These are phyloP conservation scores for Citrullus mucosospermus DNA, from an alignment of 306 rosid species.

Conservation along the genomic window DNA sequence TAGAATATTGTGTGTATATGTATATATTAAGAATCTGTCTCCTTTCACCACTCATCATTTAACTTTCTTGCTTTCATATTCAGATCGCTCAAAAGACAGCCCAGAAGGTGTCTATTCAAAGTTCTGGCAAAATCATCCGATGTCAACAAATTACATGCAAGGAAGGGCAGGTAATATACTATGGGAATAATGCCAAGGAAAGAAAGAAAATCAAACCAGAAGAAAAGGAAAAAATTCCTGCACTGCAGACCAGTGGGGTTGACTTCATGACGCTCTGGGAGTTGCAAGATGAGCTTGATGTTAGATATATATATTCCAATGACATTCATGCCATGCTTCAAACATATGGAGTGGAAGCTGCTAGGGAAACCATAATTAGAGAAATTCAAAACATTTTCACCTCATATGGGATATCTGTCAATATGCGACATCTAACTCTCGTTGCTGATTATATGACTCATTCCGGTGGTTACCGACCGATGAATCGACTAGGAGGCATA, in stretches of 20 bases:
- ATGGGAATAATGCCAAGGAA: slow-evolving; percentile 32
- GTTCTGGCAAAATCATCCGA: slow-evolving; percentile 44
- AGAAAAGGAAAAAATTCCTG: slow-evolving; percentile 50
- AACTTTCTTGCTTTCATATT: neutral
- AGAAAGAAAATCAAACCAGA: slow-evolving; percentile 34
- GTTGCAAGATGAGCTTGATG: slow-evolving; percentile 53
- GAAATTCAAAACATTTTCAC: slow-evolving; percentile 71
- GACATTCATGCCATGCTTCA: slow-evolving; percentile 49
- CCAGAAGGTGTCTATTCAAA: slow-evolving; percentile 58
- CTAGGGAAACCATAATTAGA: slow-evolving; percentile 71
- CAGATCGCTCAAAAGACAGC: slow-evolving; percentile 74
- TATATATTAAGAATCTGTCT: neutral
- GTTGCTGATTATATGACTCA: slow-evolving; percentile 80
- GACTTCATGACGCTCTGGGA: slow-evolving; percentile 64
- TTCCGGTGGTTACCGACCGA: slow-evolving; percentile 57
- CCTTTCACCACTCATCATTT: slow-evolving; percentile 3
- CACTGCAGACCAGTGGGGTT: slow-evolving; percentile 68
- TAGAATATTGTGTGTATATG: too few species aligned
- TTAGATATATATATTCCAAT: slow-evolving; percentile 62
- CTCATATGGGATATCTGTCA: slow-evolving; percentile 75
- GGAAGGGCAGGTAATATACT: slow-evolving; percentile 66
- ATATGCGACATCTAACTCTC: slow-evolving; percentile 65
- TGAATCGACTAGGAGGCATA: slow-evolving; percentile 55
- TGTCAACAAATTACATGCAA: slow-evolving; percentile 59
- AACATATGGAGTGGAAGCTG: slow-evolving; percentile 83